phyloP scores from a whole-genome alignment of 2,329 filamentous ascomycete genomes.

The Trichoderma oligosporum region DNA sequence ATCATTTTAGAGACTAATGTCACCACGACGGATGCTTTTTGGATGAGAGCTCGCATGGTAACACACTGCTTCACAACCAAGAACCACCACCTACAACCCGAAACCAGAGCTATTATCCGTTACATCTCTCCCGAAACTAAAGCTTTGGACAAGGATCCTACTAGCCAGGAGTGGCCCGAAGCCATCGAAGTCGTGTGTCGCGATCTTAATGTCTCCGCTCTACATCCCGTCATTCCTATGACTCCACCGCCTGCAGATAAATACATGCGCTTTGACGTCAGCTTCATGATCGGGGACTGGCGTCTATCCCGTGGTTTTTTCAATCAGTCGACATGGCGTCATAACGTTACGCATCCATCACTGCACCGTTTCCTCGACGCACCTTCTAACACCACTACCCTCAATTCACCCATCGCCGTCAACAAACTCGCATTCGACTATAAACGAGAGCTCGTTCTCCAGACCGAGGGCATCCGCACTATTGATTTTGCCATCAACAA shows the following conservation, averaged over 20 bases:
- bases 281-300: slow-evolving; percentile 54
- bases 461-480: slow-evolving; percentile 49
- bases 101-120: slow-evolving; percentile 32
- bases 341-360: slow-evolving; percentile 35
- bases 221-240: slow-evolving; percentile 38
- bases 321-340: slow-evolving; percentile 49
- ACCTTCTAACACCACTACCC: slow-evolving; percentile 19
- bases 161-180: slow-evolving; percentile 49
- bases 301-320: slow-evolving; percentile 52
- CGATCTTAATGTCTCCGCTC: slow-evolving; percentile 49
- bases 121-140: slow-evolving; percentile 23
- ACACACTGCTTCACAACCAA: slow-evolving; percentile 37
- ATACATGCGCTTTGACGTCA: slow-evolving; percentile 46
- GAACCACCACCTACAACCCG: slow-evolving; percentile 32
- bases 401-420: slow-evolving; percentile 24
- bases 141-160: slow-evolving; percentile 23
- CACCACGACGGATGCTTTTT: slow-evolving; percentile 52
- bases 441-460: slow-evolving; percentile 41
- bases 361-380: slow-evolving; percentile 36
- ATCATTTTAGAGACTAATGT: slow-evolving; percentile 60
- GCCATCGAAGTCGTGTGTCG: slow-evolving; percentile 46
- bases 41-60: slow-evolving; percentile 55
- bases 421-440: slow-evolving; percentile 32
- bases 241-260: slow-evolving; percentile 38
- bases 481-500: slow-evolving; percentile 57